Percentiles rank a stretch among this genome's conserved stretches.
These are phyloP conservation scores for Cercospora sesami DNA, from an alignment of 2,329 filamentous ascomycete genomes.

Conservation along the genomic window DNA sequence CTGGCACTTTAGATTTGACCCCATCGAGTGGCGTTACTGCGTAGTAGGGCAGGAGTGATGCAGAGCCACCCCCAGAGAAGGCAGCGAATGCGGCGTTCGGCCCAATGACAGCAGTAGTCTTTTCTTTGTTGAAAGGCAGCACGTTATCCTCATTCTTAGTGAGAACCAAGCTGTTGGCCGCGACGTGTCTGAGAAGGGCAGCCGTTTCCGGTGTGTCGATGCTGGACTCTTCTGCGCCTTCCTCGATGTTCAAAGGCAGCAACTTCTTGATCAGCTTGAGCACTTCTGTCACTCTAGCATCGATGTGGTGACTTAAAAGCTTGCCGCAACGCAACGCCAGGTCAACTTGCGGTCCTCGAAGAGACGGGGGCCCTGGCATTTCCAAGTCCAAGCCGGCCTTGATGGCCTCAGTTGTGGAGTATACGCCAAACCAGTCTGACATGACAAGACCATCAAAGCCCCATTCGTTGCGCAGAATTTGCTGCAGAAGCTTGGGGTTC, in stretches of 20 bases:
- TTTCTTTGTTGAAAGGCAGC: conserved; percentile 65
- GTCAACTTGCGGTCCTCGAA: conserved; percentile 38
- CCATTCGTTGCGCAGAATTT: conserved; percentile 71
- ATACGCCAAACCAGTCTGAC: conserved; percentile 78
- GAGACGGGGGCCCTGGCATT: conserved; percentile 75
- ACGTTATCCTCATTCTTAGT: conserved; percentile 68
- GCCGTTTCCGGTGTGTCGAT: conserved; percentile 38
- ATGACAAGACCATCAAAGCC: conserved; percentile 59
- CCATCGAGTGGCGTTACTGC: conserved; percentile 38
- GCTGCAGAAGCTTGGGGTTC: conserved; percentile 64
- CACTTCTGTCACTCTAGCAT: conserved; percentile 61
- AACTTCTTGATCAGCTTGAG: conserved; percentile 57
- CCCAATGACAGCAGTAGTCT: conserved; percentile 71
- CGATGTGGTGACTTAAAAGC: conserved; percentile 44
- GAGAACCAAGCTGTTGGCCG: conserved; percentile 35
- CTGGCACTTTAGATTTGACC: conserved; percentile 30
- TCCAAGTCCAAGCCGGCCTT: conserved; percentile 77
- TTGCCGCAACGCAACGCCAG: conserved; percentile 34
- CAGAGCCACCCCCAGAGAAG: conserved; percentile 40
- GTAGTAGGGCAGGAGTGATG: conserved; percentile 39
- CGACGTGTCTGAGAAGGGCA: conserved; percentile 33
- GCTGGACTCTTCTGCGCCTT: conserved; percentile 34
- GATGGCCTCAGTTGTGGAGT: conserved; percentile 66
- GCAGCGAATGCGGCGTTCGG: conserved; percentile 72
- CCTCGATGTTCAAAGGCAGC: conserved; percentile 31